Evolutionary conservation across 306 rosid genomes (phyloP), one percentile per base, ranked within the genome.

Genomic region (Trichosanthes truncata): DNA sequence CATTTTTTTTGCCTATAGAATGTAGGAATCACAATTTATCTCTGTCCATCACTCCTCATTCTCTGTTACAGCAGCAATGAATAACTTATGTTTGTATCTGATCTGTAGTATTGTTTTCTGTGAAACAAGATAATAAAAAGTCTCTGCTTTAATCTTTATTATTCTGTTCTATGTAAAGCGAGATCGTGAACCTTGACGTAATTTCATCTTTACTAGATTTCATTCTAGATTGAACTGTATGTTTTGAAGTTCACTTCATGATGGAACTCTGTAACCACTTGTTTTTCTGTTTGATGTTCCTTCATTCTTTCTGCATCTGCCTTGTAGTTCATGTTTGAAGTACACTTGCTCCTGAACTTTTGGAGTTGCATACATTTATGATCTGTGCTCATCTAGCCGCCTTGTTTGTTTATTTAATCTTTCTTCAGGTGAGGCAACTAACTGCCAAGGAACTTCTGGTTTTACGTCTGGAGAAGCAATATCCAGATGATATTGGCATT

Each of bases 401-500:
- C 46, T 17, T 35, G 73, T 29, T 62, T 53, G 33, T 31, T 51
- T 26, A 35, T 21, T 33, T 21, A n/a, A 55, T 53, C 63, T 82
- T 81, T 73, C 84, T 72, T 84, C 86, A 93, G 99, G 90, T 66
- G 83, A 88, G 99, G 82, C 87, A 83, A 74, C 87, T 95, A 85
- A 90, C 96, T 35, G 94, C 88, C 7, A 93, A 95, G 89, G 97
- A 95, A 83, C 84, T 59, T 46, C 79, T 95, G 77, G 96, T 88
- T 49, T 87, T 95, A 87, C 91, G 31, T 78, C 74, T 95, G 85
- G 99, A 91, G 83, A 89, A 81, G 83, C 97, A 93, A 79, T 93
- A 93, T 85, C 97, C 96, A 13, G 90, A 84, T 62, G 99, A 95
- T 82, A 78, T 95, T 20, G 98, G 97, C 69, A 90, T 95, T 20